phyloP scores from a whole-genome alignment of 139 green algal species.

The Zygnema circumcarinatum region DNA sequence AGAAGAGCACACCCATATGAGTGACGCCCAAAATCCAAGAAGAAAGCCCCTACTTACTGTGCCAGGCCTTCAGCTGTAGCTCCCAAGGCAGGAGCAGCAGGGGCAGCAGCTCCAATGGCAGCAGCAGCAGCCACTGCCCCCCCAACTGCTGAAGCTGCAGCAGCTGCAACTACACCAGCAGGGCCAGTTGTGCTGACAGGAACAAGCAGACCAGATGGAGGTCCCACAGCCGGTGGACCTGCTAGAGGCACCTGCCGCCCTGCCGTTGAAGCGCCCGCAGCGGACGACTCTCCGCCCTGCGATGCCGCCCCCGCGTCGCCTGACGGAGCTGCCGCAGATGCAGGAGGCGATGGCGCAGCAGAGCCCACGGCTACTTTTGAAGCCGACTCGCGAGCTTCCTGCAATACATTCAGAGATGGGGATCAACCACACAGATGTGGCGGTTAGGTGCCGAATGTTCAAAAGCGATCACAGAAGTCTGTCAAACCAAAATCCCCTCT shows the following conservation, averaged over 20 bases:
- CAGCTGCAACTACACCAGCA: slow-evolving; percentile 26
- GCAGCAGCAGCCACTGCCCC: not conserved
- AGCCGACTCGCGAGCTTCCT: slow-evolving; percentile 17
- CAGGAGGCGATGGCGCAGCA: not conserved
- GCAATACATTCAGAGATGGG: too few relatives aligned
- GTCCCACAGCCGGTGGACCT: not conserved
- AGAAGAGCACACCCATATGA: too few relatives aligned
- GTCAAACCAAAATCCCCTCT: too few relatives aligned
- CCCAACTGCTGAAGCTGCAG: not conserved
- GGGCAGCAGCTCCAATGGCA: slow-evolving; percentile 16
- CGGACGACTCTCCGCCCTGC: too few relatives aligned
- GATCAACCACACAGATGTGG: too few relatives aligned
- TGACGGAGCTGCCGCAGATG: slow-evolving; percentile 30
- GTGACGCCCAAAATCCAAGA: too few relatives aligned
- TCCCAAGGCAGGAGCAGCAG: slow-evolving; percentile 28
- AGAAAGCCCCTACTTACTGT: not conserved
- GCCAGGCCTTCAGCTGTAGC: not conserved
- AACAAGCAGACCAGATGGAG: not conserved
- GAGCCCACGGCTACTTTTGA: slow-evolving; percentile 16
- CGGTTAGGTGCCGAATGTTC: too few relatives aligned
- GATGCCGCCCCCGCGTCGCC: too few relatives aligned
- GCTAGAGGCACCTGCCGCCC: slow-evolving; percentile 23
- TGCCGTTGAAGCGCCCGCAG: too few relatives aligned
- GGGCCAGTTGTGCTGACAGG: slow-evolving; percentile 10
- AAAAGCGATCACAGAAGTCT: too few relatives aligned